Evolutionary conservation across 78 protist genomes (phyloP).

Genomic region (slime mould (Dictyostelium discoideum)): DNA sequence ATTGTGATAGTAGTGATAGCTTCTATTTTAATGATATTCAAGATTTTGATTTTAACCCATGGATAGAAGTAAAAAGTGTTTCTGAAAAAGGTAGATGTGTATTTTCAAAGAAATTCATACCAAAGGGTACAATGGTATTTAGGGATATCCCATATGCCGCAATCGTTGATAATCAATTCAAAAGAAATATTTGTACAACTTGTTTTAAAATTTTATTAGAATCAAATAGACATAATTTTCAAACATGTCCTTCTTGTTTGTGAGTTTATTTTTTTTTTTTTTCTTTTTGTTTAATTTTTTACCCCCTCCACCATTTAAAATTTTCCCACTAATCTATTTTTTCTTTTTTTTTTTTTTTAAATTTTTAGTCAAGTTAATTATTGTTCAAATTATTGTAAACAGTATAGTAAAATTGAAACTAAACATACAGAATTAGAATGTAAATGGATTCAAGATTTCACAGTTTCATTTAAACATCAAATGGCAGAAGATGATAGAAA

Average conservation of each 20-base stretch:
- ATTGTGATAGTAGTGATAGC: background rate
- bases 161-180: constrained; percentile 24
- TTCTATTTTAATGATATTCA: background rate
- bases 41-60: constrained; percentile 29
- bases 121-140: constrained; percentile 38
- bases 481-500: constrained; percentile 59
- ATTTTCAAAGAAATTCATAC: constrained; percentile 30
- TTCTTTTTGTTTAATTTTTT: too few species aligned
- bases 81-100: constrained; percentile 38
- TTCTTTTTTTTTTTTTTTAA: background rate
- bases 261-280: background rate
- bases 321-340: too few species aligned
- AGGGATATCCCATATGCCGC: constrained; percentile 46
- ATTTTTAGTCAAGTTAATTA: constrained; percentile 11
- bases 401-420: constrained; percentile 8
- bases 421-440: constrained; percentile 44
- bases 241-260: constrained; percentile 61
- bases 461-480: constrained; percentile 26
- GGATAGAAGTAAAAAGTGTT: background rate
- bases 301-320: too few species aligned
- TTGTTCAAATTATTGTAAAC: constrained; percentile 51
- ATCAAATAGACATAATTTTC: constrained; percentile 52
- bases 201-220: constrained; percentile 45
- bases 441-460: constrained; percentile 37
- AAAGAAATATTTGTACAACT: constrained; percentile 52